These are phyloP conservation scores for Leersia perrieri DNA, from an alignment of 176 grass and related monocot species.

Conservation along the genomic window DNA sequence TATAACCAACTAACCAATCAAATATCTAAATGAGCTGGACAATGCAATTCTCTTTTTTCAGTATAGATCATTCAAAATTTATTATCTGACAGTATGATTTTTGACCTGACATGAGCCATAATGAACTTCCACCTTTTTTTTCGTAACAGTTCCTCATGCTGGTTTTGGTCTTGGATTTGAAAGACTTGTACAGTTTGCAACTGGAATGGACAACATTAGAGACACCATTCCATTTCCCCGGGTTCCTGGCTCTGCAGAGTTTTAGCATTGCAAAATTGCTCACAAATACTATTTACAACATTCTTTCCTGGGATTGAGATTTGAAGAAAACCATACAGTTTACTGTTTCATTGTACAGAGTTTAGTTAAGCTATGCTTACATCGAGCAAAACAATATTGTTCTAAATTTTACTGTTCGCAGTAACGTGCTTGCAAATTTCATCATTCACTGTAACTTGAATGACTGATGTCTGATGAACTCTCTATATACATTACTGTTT, in stretches of 20 bases:
- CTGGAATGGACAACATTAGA: slow-evolving; percentile 96
- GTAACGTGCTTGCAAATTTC: background rate
- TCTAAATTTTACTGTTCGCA: background rate
- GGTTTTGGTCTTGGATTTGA: slow-evolving; percentile 98
- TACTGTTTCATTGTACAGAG: slow-evolving; percentile 30
- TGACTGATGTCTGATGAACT: too few species aligned
- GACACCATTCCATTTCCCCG: slow-evolving; percentile 93
- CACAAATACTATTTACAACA: slow-evolving; percentile 16
- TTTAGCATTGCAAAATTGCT: slow-evolving; percentile 38
- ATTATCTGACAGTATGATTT: background rate
- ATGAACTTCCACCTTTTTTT: slow-evolving; percentile 2
- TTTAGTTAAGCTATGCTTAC: slow-evolving; percentile 1
- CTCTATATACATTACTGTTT: background rate
- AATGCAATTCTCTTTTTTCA: background rate
- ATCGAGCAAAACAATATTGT: background rate
- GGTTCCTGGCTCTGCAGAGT: slow-evolving; percentile 80
- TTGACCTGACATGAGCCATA: background rate
- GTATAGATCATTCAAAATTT: slow-evolving; percentile 7
- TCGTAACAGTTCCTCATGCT: slow-evolving; percentile 79
- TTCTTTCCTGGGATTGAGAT: slow-evolving; percentile 29
- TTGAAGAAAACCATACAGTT: slow-evolving; percentile 7
- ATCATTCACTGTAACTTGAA: background rate
- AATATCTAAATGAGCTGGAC: background rate
- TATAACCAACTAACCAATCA: background rate
- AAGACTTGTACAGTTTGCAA: slow-evolving; percentile 93